phyloP scores from a whole-genome alignment of 106 monocot genomes.

The Allium fistulosum region DNA sequence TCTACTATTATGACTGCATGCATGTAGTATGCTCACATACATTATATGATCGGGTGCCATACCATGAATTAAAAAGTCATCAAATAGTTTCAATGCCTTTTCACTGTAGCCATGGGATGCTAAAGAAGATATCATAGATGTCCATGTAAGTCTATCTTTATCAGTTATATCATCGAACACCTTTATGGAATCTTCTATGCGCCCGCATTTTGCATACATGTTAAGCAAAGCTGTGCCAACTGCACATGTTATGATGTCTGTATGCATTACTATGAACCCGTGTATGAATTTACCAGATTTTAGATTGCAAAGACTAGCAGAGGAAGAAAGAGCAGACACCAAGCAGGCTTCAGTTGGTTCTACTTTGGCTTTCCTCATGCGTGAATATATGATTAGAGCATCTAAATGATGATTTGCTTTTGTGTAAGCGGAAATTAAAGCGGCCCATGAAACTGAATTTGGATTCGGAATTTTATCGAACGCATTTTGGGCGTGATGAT shows the following conservation, averaged over 20 bases:
- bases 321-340: slow-evolving; percentile 27
- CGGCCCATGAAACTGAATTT: slow-evolving; percentile 33
- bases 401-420: not conserved
- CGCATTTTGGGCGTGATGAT: slow-evolving; percentile 12
- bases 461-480: slow-evolving; percentile 29
- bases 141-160: slow-evolving; percentile 28
- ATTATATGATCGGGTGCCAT: slow-evolving; percentile 26
- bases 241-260: not conserved
- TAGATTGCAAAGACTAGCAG: slow-evolving; percentile 20
- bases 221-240: slow-evolving; percentile 30
- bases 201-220: slow-evolving; percentile 47
- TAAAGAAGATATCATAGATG: slow-evolving; percentile 39
- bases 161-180: slow-evolving; percentile 32
- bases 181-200: slow-evolving; percentile 11
- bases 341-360: slow-evolving; percentile 26
- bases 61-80: slow-evolving; percentile 16
- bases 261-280: not conserved
- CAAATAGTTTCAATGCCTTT: slow-evolving; percentile 29
- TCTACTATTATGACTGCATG: slow-evolving; percentile 31
- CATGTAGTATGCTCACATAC: slow-evolving; percentile 33
- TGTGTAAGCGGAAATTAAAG: slow-evolving; percentile 31
- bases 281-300: slow-evolving; percentile 12
- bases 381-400: slow-evolving; percentile 14
- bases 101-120: slow-evolving; percentile 33
- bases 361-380: slow-evolving; percentile 13